Percentiles rank a stretch among this genome's conserved stretches.
phyloP scores from a whole-genome alignment of 108 stramenopile species.

The Cyclotella kingstonii region DNA sequence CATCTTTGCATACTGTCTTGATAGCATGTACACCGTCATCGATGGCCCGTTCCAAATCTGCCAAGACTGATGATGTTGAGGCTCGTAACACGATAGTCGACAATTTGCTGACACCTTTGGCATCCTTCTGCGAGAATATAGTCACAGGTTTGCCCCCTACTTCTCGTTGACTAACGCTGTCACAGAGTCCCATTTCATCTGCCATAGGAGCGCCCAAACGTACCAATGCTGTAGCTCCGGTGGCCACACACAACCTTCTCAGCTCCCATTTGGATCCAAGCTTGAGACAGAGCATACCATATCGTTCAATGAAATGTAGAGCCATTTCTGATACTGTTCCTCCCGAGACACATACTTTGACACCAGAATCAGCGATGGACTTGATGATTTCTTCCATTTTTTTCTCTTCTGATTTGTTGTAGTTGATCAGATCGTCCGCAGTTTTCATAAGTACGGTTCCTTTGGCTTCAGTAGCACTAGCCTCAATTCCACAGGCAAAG shows the following conservation, averaged over 20 bases:
- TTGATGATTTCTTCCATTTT: constrained; percentile 97
- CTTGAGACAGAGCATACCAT: constrained; percentile 89
- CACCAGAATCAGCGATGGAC: constrained; percentile 90
- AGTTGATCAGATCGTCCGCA: constrained; percentile 95
- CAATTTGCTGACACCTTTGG: constrained; percentile 72
- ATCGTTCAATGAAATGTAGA: constrained; percentile 95
- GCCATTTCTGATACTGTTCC: constrained; percentile 95
- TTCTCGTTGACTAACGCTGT: constrained; percentile 74
- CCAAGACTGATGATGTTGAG: constrained; percentile 86
- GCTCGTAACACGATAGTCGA: constrained; percentile 95
- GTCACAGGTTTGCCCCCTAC: constrained; percentile 91
- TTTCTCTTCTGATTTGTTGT: constrained; percentile 97
- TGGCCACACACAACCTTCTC: constrained; percentile 91
- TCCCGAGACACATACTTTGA: constrained; percentile 88
- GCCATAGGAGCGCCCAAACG: constrained; percentile 93
- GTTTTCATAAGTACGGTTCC: constrained; percentile 98
- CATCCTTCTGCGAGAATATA: constrained; percentile 80
- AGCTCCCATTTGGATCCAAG: constrained; percentile 97
- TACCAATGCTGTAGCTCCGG: constrained; percentile 94
- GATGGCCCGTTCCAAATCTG: constrained; percentile 96
- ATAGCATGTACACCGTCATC: constrained; percentile 95
- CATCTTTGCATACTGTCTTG: constrained; percentile 86
- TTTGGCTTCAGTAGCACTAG: constrained; percentile 95
- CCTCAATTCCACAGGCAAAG: constrained; percentile 96
- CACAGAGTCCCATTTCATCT: constrained; percentile 93